phyloP scores from a whole-genome alignment of 2,329 filamentous ascomycete species.

The Trichoderma arundinaceum region DNA sequence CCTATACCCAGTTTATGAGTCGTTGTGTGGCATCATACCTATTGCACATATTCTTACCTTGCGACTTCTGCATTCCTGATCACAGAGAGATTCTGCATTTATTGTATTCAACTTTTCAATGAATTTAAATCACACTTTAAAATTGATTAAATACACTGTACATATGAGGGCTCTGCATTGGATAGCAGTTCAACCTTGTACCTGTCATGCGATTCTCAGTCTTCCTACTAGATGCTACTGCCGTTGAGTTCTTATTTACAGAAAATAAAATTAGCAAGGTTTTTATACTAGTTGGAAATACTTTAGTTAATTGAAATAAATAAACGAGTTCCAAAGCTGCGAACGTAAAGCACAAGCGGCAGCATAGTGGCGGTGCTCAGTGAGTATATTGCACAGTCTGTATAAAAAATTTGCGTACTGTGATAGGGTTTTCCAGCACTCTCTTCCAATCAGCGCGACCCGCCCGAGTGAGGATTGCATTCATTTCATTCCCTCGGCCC shows the following conservation, averaged over 20 bases:
- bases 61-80: not conserved
- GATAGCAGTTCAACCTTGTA: not conserved
- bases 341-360: no score
- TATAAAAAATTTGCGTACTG: slow-evolving; percentile 14
- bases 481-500: not conserved
- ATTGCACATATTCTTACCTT: not conserved
- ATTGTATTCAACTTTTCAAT: not conserved
- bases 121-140: not conserved
- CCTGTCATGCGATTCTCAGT: no score
- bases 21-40: not conserved
- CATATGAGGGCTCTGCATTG: not conserved
- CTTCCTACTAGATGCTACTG: no score
- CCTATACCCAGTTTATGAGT: slow-evolving; percentile 9
- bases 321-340: no score
- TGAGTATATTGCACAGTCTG: not conserved
- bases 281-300: no score
- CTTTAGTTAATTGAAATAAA: no score
- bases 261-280: no score
- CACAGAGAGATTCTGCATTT: not conserved
- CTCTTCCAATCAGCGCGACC: slow-evolving; percentile 14
- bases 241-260: no score
- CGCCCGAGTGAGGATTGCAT: not conserved
- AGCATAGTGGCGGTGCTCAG: no score
- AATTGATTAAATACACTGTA: not conserved
- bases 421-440: slow-evolving; percentile 23